These are phyloP conservation scores for Nakaseomyces nivariensis DNA, from an alignment of 1,139 yeast genomes.

Conservation along the genomic window DNA sequence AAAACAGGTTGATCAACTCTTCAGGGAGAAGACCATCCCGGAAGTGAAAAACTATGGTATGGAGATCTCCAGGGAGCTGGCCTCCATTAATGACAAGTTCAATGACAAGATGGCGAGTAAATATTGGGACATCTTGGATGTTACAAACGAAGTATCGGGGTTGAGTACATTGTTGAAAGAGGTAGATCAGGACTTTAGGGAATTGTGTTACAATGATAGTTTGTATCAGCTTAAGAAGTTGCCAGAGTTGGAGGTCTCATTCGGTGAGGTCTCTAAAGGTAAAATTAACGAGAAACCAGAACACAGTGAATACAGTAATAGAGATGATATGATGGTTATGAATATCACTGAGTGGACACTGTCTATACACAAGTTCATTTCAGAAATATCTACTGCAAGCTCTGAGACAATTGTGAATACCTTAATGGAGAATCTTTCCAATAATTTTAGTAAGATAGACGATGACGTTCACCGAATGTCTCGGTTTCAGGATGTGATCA, in stretches of 20 bases:
- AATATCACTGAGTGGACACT: slow-evolving; percentile 15
- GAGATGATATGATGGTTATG: slow-evolving; percentile 2
- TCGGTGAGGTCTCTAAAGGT: not conserved
- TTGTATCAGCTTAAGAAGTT: slow-evolving; percentile 16
- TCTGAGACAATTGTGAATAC: slow-evolving; percentile 6
- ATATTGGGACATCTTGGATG: slow-evolving; percentile 18
- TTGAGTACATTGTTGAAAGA: slow-evolving; percentile 12
- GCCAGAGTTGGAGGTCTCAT: slow-evolving; percentile 7
- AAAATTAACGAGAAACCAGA: not conserved
- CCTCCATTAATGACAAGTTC: slow-evolving; percentile 11
- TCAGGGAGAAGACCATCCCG: slow-evolving; percentile 6
- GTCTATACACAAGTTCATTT: slow-evolving; percentile 12
- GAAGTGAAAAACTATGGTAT: slow-evolving; percentile 8
- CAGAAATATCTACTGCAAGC: slow-evolving; percentile 9
- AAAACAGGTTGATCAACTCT: slow-evolving; percentile 6
- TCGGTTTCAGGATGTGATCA: not conserved
- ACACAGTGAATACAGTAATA: not conserved
- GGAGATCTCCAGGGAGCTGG: slow-evolving; percentile 6
- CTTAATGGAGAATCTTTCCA: slow-evolving; percentile 2
- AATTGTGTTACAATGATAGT: slow-evolving; percentile 26
- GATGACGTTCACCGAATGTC: not conserved
- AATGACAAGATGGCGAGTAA: slow-evolving; percentile 13
- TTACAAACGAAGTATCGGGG: slow-evolving; percentile 15
- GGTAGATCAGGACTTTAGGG: slow-evolving; percentile 20
- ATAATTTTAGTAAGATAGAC: not conserved